Evolutionary conservation across 140 eudicot genomes (phyloP).

Genomic region (Artemisia princeps): DNA sequence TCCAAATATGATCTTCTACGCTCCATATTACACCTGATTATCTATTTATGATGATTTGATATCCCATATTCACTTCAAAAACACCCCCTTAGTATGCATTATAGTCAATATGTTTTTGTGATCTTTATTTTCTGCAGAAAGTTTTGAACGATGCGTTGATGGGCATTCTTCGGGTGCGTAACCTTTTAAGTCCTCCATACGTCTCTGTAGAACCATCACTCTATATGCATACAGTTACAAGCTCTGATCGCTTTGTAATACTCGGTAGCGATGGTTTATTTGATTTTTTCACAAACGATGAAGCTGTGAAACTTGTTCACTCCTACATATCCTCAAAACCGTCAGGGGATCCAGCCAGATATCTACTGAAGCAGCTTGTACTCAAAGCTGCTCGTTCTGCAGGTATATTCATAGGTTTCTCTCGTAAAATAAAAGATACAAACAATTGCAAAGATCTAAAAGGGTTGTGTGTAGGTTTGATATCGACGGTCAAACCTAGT

Average conservation of each 20-base stretch:
- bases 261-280: constrained; percentile 92
- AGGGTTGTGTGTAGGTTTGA: not conserved
- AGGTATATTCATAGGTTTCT: constrained; percentile 38
- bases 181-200: constrained; percentile 87
- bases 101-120: not conserved
- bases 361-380: constrained; percentile 73
- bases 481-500: not conserved
- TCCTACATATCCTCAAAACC: constrained; percentile 57
- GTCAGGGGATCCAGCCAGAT: constrained; percentile 85
- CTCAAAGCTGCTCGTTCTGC: constrained; percentile 90
- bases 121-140: constrained; percentile 45
- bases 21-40: too few relatives aligned
- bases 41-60: too few relatives aligned
- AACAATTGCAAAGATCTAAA: too few relatives aligned
- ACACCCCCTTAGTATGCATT: not conserved
- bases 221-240: constrained; percentile 57
- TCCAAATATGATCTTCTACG: too few relatives aligned
- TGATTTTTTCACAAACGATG: constrained; percentile 90
- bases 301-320: constrained; percentile 62
- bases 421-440: too few relatives aligned
- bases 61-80: not conserved
- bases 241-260: constrained; percentile 73
- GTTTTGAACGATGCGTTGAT: constrained; percentile 84
- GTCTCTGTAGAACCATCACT: constrained; percentile 66
- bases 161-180: constrained; percentile 96